These are phyloP conservation scores for Penicillium sp. DNA, from an alignment of 2,329 filamentous ascomycete genomes.

Conservation along the genomic window DNA sequence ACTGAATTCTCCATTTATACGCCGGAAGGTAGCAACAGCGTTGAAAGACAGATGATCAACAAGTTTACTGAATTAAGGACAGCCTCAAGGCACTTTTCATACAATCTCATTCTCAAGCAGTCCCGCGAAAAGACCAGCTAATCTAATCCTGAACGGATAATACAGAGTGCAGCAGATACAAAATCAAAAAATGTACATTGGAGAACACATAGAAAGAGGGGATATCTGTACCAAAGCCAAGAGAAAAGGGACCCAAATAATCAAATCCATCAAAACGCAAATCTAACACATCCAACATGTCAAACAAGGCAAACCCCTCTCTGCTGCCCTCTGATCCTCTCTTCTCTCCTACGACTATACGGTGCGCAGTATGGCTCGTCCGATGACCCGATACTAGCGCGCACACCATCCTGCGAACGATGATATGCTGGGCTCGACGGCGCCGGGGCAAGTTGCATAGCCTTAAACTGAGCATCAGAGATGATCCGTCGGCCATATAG, in stretches of 20 bases:
- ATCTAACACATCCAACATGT: slow-evolving; percentile 1
- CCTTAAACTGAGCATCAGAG: slow-evolving; percentile 43
- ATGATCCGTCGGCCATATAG: slow-evolving; percentile 44
- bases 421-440: slow-evolving; percentile 39
- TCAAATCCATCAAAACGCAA: background rate
- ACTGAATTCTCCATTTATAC: background rate
- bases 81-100: background rate
- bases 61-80: background rate
- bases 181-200: slow-evolving; percentile 9
- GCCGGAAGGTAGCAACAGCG: background rate
- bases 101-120: background rate
- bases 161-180: background rate
- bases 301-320: slow-evolving; percentile 35
- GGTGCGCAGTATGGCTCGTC: slow-evolving; percentile 41
- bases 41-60: background rate
- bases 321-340: slow-evolving; percentile 36
- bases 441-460: slow-evolving; percentile 41
- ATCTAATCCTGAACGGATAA: background rate
- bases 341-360: slow-evolving; percentile 41
- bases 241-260: background rate
- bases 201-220: slow-evolving; percentile 7
- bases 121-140: background rate
- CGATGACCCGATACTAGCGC: slow-evolving; percentile 37
- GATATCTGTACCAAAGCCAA: slow-evolving; percentile 12
- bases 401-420: slow-evolving; percentile 35